phyloP scores from a whole-genome alignment of 2,329 filamentous ascomycete genomes.

The Thelonectria rubi region DNA sequence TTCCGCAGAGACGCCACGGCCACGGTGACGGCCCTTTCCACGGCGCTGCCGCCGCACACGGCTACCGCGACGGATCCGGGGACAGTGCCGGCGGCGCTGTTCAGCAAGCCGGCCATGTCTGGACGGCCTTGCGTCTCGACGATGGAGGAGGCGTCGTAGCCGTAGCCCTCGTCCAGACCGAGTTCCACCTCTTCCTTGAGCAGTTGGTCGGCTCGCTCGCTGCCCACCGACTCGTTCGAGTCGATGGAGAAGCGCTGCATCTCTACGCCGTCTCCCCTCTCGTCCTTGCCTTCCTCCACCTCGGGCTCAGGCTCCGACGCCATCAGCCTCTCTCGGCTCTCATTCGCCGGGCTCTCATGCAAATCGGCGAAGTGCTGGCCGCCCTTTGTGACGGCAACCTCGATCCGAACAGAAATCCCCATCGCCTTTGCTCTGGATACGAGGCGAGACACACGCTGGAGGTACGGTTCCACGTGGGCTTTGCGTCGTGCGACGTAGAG shows the following conservation, averaged over 20 bases:
- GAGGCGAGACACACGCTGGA: slow-evolving; percentile 26
- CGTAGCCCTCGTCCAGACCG: slow-evolving; percentile 28
- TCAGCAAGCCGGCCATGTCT: slow-evolving; percentile 35
- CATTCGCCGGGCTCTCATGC: slow-evolving; percentile 19
- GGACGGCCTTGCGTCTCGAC: slow-evolving; percentile 38
- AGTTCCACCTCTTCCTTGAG: slow-evolving; percentile 40
- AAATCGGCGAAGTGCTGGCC: slow-evolving; percentile 11
- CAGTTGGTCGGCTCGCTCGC: slow-evolving; percentile 32
- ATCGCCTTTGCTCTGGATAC: slow-evolving; percentile 37
- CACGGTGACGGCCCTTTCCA: slow-evolving; percentile 34
- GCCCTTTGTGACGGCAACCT: slow-evolving; percentile 36
- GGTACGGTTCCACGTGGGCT: slow-evolving; percentile 33
- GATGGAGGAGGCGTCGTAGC: slow-evolving; percentile 26
- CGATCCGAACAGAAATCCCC: slow-evolving; percentile 33
- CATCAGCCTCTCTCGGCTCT: slow-evolving; percentile 38
- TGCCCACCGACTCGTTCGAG: slow-evolving; percentile 28
- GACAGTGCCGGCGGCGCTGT: slow-evolving; percentile 24
- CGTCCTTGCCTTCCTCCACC: neutral
- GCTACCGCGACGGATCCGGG: slow-evolving; percentile 36
- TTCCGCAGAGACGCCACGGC: slow-evolving; percentile 27
- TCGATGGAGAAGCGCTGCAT: slow-evolving; percentile 39
- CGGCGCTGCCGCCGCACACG: slow-evolving; percentile 35
- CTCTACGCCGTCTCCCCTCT: slow-evolving; percentile 28
- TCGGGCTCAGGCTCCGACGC: slow-evolving; percentile 24
- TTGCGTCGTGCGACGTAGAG: slow-evolving; percentile 35